Evolutionary conservation across 345 rosid species (phyloP), one percentile per base, ranked within the genome.

Genomic region (Crucihimalaya himalaica): DNA sequence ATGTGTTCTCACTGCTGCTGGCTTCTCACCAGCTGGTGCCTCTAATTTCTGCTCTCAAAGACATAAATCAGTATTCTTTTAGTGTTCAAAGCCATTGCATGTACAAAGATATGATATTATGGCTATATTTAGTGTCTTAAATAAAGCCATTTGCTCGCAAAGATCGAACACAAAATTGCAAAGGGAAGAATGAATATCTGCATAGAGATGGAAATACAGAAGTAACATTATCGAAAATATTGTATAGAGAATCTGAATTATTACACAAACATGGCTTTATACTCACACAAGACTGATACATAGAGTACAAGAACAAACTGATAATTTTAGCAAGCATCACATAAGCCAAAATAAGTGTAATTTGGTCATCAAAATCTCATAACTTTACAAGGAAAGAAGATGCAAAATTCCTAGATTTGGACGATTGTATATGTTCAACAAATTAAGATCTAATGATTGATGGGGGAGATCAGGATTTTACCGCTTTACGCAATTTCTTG

Each of bases 21-120:
- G 90, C 78, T 88, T 88, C 82, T 88, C 90, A 42, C 90, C 90
- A 6, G 85, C 77, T 35, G 85, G 85, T 6, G 93, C 90, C 32
- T 88, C 88, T 57, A 81, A 37, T 77, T 88, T 88, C 93, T 88
- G 79, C 20, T 46, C 20, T 46, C 39, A 58, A 6, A 54, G 0
- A 35, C 23, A 16, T 40, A 56, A 53, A 56, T 4, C 8, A 8
- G 31, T 56, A 5, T 2, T 55, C 15, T 16, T 16, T 56, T 43
- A 5, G 1, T n/a, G 1, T 43, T n/a, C 8, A 43, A 43, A n/a
- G 8, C 48, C 48, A 43, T 43, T 43, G 2, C 6, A n/a, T n/a
- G n/a, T n/a, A 39, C n/a, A 39, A 39, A 39, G 4, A 6, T 0
- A 43, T 42, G 9, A 43, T 10, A 43, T n/a, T n/a, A n/a, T n/a